Percentiles rank a stretch among this genome's conserved stretches.
Conservation (phyloP, 169 alveolate genomes). For the Eimeria falciformis region DNA sequence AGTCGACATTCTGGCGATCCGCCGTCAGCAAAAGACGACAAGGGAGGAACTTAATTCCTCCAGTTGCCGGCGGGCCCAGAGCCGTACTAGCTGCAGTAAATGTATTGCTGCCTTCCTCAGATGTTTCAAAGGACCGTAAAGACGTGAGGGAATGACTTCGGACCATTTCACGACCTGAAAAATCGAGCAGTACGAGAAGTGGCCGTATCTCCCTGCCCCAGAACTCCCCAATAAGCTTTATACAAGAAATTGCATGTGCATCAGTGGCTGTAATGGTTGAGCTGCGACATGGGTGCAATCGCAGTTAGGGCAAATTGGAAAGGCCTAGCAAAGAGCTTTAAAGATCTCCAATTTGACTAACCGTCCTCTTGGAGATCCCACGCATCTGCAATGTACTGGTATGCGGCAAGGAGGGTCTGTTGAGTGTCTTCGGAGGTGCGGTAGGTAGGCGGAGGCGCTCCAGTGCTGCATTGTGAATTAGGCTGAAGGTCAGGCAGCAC, state of each 20-base stretch:
- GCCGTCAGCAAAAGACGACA: conserved; percentile 89
- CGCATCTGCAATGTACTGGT: background rate
- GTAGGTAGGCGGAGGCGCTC: background rate
- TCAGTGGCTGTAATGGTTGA: background rate
- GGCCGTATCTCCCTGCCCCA: background rate
- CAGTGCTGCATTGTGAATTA: background rate
- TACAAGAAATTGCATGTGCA: background rate
- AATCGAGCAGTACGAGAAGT: too few species aligned
- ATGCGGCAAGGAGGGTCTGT: background rate
- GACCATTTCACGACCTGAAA: background rate
- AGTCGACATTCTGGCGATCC: conserved; percentile 90
- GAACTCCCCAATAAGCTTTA: background rate
- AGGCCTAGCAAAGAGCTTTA: too few species aligned
- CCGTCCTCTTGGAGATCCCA: background rate
- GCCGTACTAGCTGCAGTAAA: too few species aligned
- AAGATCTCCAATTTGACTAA: background rate
- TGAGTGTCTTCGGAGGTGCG: conserved; percentile 1
- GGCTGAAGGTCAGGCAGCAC: too few species aligned
- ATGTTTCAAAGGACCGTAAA: background rate
- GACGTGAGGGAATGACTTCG: background rate
- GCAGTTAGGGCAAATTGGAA: background rate
- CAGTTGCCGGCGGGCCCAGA: background rate
- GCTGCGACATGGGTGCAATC: background rate
- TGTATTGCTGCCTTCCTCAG: background rate
- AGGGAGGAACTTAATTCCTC: background rate